Evolutionary conservation across 2,329 filamentous ascomycete species (phyloP), one percentile per base, ranked within the genome.

Genomic region (Cylindrodendrum hubeiense): DNA sequence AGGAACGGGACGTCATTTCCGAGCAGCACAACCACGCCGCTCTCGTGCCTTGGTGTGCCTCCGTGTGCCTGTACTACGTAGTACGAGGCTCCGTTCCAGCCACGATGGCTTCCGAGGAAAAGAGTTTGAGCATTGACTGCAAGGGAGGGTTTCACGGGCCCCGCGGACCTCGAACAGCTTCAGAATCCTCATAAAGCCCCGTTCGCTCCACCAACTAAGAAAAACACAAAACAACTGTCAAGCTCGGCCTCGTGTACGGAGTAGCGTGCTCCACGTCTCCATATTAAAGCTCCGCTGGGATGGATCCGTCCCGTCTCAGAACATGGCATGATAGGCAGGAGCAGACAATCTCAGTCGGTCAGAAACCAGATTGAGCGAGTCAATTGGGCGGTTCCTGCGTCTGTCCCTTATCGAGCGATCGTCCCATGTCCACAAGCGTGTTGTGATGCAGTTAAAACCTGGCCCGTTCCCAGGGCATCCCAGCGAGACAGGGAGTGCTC

Each of bases 251-350:
- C 26, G 9, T 26, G 33, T n/a, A n/a, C n/a, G n/a, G n/a, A n/a
- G n/a, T 46, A 46, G 41, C 26, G 17, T 21, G 44, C 52, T 50
- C 52, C 59, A 50, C 52, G 52, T 30, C 17, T 15, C 46, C 37
- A 50, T 22, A 60, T 39, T 30, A n/a, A 53, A 9, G 41, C 46
- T 54, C 64, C 55, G 54, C 64, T 13, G 13, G 19, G 24, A 64
- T 43, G 37, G 55, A 43, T 41, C 51, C 30, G 15, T 51, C 3
- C 37, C 52, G 17, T 22, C 56, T 3, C n/a, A 12, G 41, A 34
- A 51, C 37, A 22, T 22, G 10, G 28, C 46, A 59, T 66, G 60
- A 63, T 64, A 60, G 58, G 64, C 50, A 66, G 64, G 64, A 60
- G 60, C 64, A 15, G 13, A 58, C 47, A 52, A 33, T 33, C 19